Percentiles rank a stretch among this genome's conserved stretches.
Evolutionary conservation across 2,329 filamentous ascomycete genomes (phyloP).

Genomic region (Gliomastix tumulicola): DNA sequence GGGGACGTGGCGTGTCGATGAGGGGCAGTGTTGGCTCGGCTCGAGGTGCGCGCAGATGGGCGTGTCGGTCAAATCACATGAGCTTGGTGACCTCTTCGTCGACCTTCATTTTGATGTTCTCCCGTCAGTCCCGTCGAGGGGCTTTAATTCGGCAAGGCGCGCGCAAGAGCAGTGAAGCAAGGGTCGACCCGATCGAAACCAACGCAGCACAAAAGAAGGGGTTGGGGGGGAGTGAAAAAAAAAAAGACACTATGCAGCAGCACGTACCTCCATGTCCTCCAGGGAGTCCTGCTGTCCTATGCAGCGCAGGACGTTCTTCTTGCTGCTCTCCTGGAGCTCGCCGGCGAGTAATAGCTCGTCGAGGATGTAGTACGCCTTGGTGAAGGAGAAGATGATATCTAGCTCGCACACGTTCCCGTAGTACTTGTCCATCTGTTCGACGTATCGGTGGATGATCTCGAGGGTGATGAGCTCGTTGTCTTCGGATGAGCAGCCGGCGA

Average conservation of each 20-base stretch:
- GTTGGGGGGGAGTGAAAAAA: too few species aligned
- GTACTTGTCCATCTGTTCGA: constrained; percentile 99
- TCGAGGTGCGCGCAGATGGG: too few species aligned
- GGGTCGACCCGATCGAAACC: too few species aligned
- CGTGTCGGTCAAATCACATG: too few species aligned
- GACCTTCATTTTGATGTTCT: constrained; percentile 51
- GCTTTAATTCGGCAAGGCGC: not conserved
- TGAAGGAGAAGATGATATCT: constrained; percentile 99
- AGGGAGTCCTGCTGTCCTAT: constrained; percentile 96
- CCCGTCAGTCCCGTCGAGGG: constrained; percentile 5
- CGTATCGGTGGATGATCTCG: constrained; percentile 97
- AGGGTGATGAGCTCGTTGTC: constrained; percentile 98
- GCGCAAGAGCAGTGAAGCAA: constrained; percentile 3
- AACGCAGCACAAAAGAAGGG: too few species aligned
- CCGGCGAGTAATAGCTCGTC: constrained; percentile 93
- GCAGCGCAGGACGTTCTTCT: constrained; percentile 95
- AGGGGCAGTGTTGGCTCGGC: too few species aligned
- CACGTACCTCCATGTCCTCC: constrained; percentile 97
- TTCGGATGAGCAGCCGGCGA: constrained; percentile 91
- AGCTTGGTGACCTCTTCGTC: constrained; percentile 88
- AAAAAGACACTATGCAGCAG: too few species aligned
- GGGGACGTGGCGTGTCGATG: too few species aligned
- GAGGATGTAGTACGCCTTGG: constrained; percentile 98
- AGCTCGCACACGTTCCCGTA: constrained; percentile 99
- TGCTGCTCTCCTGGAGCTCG: constrained; percentile 97